Evolutionary conservation across 768 basidiomycete species (phyloP).

Genomic region (Strobilomyces echinocephalus): DNA sequence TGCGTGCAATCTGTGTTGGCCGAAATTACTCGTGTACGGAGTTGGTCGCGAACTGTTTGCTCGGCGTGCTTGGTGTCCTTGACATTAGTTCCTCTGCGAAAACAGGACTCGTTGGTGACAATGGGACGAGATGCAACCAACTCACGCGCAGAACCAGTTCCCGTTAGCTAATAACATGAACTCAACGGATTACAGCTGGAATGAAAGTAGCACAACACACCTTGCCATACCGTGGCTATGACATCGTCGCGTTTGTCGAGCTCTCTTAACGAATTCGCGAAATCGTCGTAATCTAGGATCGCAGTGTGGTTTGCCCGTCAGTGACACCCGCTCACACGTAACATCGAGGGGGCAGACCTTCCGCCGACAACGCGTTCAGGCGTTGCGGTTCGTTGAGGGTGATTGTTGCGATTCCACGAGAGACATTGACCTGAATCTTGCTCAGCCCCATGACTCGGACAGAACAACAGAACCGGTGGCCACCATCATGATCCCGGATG

Average conservation of each 20-base stretch:
- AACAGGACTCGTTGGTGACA: background rate
- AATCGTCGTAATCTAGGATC: constrained; percentile 53
- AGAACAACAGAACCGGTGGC: background rate
- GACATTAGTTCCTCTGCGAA: constrained; percentile 55
- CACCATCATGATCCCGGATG: background rate
- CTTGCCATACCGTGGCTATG: constrained; percentile 64
- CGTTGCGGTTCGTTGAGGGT: constrained; percentile 57
- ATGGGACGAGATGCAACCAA: background rate
- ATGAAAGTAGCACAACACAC: constrained; percentile 24
- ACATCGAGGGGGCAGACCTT: constrained; percentile 30
- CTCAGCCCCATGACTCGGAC: constrained; percentile 37
- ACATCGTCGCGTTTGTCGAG: constrained; percentile 60
- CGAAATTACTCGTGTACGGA: constrained; percentile 42
- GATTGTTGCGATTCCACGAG: constrained; percentile 61
- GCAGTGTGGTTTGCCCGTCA: too few species aligned
- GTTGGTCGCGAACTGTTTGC: constrained; percentile 40
- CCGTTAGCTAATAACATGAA: constrained; percentile 45
- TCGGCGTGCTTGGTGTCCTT: constrained; percentile 22
- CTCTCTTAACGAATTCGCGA: constrained; percentile 53
- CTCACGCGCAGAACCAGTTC: constrained; percentile 72
- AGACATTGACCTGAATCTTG: constrained; percentile 44
- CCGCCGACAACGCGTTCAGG: constrained; percentile 55
- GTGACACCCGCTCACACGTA: background rate
- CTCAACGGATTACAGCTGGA: background rate
- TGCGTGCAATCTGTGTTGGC: constrained; percentile 58